phyloP scores from a whole-genome alignment of 2,329 filamentous ascomycete genomes.

The Madurella fahalii region DNA sequence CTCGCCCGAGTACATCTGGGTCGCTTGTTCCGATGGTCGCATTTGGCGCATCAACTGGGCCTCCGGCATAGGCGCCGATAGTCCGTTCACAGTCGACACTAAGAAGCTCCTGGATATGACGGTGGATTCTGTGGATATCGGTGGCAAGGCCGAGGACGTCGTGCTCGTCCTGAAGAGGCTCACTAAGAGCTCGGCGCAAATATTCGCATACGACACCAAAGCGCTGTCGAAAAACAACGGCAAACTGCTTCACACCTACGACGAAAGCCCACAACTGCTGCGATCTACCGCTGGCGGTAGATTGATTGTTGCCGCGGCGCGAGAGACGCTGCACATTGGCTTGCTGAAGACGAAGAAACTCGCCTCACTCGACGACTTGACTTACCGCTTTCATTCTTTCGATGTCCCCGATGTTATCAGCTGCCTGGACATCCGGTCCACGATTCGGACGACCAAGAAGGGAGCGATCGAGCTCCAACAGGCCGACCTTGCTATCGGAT shows the following conservation, averaged over 20 bases:
- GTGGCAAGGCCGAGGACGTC: slow-evolving; percentile 39
- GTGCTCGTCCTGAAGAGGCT: slow-evolving; percentile 45
- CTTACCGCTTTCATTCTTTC: slow-evolving; percentile 56
- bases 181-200: slow-evolving; percentile 34
- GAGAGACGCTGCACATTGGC: slow-evolving; percentile 58
- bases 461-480: slow-evolving; percentile 27
- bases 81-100: slow-evolving; percentile 41
- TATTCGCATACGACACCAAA: slow-evolving; percentile 45
- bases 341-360: slow-evolving; percentile 35
- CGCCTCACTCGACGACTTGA: slow-evolving; percentile 39
- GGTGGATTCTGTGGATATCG: slow-evolving; percentile 38
- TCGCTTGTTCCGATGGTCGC: slow-evolving; percentile 54
- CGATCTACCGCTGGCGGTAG: slow-evolving; percentile 47
- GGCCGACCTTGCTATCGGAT: slow-evolving; percentile 69
- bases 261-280: slow-evolving; percentile 25
- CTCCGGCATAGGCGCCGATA: slow-evolving; percentile 39
- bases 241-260: slow-evolving; percentile 25
- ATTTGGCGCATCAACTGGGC: slow-evolving; percentile 59
- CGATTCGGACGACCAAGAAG: slow-evolving; percentile 30
- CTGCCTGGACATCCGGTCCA: slow-evolving; percentile 59
- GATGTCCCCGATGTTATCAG: slow-evolving; percentile 61
- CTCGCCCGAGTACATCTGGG: slow-evolving; percentile 51
- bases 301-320: slow-evolving; percentile 53
- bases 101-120: slow-evolving; percentile 44
- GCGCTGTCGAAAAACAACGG: slow-evolving; percentile 21